Base-by-base conservation (phyloP, 148 eudicot species). In the Persicaria maculosa region DNA sequence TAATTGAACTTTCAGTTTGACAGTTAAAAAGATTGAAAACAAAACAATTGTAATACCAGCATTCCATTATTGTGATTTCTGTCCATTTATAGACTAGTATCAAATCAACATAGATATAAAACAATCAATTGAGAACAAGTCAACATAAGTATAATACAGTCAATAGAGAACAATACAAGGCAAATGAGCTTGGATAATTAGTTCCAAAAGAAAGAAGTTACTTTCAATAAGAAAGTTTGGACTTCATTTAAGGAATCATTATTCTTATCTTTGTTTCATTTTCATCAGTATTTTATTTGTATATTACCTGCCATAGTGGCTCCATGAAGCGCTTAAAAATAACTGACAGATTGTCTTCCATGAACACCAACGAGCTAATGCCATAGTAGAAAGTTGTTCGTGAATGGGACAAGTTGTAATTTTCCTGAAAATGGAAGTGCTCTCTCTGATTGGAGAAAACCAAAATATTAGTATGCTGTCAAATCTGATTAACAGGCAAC, bases 341-440 rank as follows among this genome's bases (percentile, higher is more conserved):
- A 73, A 74, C 78, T 74, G 86, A 48, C 25, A 71, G 79, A 76
- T 80, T 91, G 72, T 94, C 97, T 74, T 91, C 96, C 84, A 85
- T 80, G 74, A 90, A 91, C 73, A 94, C 83, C 81, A 94, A 82
- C 76, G 83, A 78, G 76, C 97, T 93, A 76, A 91, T 86, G 25
- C 83, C 84, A 85, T 81, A 84, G 79, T 90, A 94, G 77, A 94
- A 91, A 19, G 86, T 90, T 64, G 98, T 94, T 79, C 97, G 91
- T 83, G 89, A 84, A 47, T 91, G 88, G 75, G 89, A 85, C 77
- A 90, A 84, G 79, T 80, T 76, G 76, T 84, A 84, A 77, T 88
- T 86, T 82, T 83, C 91, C 50, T 91, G 80, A 72, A 94, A 91
- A 44, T 83, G 87, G 72, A 94, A 94, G 72, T 94, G 85, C 83